Conservation (phyloP, 352 stramenopile species). For the Heterotrichella gracilis region DNA sequence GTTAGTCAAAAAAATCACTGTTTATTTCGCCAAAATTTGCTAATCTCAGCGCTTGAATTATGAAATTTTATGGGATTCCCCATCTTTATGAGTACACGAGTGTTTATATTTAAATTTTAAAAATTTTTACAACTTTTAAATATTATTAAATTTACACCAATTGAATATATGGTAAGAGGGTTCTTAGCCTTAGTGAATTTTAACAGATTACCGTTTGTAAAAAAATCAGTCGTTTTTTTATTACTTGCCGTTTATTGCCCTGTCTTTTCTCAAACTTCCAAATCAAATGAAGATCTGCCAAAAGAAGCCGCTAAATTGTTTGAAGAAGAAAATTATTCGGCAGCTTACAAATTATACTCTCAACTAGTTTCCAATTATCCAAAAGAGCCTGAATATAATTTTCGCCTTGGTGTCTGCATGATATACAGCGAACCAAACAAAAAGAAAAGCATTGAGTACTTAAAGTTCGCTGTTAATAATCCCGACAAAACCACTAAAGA, state of each 20-base stretch:
- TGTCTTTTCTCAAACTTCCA: not conserved
- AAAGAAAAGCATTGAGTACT: not conserved
- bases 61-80: no score
- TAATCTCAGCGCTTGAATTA: no score
- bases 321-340: constrained; percentile 9
- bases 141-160: constrained; percentile 7
- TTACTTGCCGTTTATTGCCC: not conserved
- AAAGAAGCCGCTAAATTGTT: not conserved
- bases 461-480: not conserved
- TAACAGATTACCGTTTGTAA: not conserved
- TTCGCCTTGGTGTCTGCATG: not conserved
- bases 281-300: not conserved
- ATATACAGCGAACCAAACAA: not conserved
- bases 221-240: not conserved
- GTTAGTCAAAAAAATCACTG: no score
- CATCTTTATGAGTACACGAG: no score
- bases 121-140: not conserved
- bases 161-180: not conserved
- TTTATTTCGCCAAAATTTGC: no score
- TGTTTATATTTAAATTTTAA: no score
- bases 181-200: not conserved
- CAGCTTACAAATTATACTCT: not conserved
- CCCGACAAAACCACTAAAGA: not conserved
- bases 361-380: not conserved
- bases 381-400: constrained; percentile 2